Conservation (phyloP, 768 basidiomycete species). For the Tubosaeta sp. region DNA sequence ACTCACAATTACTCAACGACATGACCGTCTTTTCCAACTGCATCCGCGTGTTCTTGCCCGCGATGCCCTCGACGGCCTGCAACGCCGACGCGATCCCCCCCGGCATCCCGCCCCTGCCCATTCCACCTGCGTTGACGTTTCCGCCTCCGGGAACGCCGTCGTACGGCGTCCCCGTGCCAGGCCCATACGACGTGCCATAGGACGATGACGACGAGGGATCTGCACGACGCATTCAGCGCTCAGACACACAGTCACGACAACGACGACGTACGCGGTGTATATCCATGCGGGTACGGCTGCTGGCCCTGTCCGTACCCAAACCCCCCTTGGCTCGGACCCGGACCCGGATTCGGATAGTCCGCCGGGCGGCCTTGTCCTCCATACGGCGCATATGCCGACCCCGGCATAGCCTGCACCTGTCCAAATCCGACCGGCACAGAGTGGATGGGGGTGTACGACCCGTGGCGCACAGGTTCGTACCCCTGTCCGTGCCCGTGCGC, state of each 20-base stretch:
- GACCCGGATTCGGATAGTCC: neutral
- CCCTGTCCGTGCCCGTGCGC: neutral
- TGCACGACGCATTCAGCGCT: neutral
- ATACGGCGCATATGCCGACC: neutral
- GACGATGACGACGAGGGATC: constrained; percentile 6
- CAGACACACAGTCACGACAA: neutral
- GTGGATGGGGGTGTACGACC: constrained; percentile 4
- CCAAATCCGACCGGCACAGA: neutral
- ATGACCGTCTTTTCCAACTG: constrained; percentile 48
- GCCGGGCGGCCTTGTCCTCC: neutral
- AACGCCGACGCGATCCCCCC: constrained; percentile 33
- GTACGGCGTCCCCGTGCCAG: neutral
- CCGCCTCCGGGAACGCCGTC: neutral
- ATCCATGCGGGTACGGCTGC: constrained; percentile 3
- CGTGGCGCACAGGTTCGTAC: neutral
- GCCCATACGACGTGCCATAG: constrained; percentile 10
- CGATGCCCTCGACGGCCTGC: constrained; percentile 52
- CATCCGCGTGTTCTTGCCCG: constrained; percentile 45
- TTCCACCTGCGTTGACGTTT: neutral
- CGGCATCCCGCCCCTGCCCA: constrained; percentile 13
- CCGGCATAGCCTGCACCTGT: neutral
- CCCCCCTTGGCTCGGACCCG: neutral
- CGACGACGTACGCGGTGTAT: constrained; percentile 34
- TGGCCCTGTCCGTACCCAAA: neutral
- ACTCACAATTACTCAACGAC: constrained; percentile 51